Evolutionary conservation across 768 basidiomycete genomes (phyloP).

Genomic region (Phallus indusiatus): DNA sequence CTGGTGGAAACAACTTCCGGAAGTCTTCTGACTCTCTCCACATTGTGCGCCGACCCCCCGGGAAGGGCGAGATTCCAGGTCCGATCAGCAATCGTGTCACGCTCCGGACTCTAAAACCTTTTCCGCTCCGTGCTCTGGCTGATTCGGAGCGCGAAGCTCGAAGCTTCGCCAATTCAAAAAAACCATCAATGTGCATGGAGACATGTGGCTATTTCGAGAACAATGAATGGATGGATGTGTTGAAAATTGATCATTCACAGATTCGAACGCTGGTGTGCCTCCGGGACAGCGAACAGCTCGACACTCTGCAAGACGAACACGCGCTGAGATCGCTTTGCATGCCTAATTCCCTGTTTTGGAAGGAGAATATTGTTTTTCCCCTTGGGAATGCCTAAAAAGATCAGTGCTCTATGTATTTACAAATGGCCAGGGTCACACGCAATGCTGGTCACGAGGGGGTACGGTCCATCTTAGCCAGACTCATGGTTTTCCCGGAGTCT

Average conservation of each 20-base stretch:
- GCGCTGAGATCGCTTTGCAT: too few relatives aligned
- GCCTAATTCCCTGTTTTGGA: neutral
- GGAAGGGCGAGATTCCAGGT: neutral
- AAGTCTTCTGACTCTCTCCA: neutral
- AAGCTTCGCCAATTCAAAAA: too few relatives aligned
- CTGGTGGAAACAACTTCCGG: neutral
- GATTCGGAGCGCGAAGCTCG: too few relatives aligned
- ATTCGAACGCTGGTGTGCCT: too few relatives aligned
- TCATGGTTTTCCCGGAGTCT: conserved; percentile 2
- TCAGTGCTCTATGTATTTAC: neutral
- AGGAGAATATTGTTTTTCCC: neutral
- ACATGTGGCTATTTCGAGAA: too few relatives aligned
- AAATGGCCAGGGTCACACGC: neutral
- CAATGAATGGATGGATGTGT: too few relatives aligned
- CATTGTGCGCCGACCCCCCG: neutral
- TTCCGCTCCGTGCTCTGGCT: too few relatives aligned
- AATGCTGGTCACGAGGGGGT: neutral
- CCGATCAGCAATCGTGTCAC: neutral
- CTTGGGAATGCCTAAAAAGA: neutral
- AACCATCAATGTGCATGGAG: too few relatives aligned
- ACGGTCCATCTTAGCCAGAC: neutral
- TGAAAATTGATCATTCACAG: too few relatives aligned
- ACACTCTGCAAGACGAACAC: too few relatives aligned
- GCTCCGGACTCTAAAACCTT: neutral
- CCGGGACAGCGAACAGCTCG: too few relatives aligned